Conservation (phyloP, 495 filamentous ascomycete genomes). For the Neurospora sp. region DNA sequence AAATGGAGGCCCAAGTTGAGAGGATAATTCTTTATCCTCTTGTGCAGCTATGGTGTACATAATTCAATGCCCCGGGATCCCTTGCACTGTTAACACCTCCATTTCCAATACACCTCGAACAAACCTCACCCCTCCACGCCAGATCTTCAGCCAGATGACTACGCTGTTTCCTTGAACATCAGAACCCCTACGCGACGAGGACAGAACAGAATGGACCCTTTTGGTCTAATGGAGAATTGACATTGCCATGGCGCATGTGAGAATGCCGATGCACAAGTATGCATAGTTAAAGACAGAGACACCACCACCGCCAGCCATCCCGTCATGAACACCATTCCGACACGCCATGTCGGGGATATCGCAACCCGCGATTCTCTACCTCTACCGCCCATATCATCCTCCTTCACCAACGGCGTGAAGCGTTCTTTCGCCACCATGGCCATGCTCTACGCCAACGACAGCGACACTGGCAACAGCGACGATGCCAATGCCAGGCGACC, state of each 20-base stretch:
- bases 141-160: background rate
- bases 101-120: background rate
- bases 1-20: background rate
- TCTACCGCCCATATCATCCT: slow-evolving; percentile 6
- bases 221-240: background rate
- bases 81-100: background rate
- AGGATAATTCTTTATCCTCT: background rate
- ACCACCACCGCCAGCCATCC: background rate
- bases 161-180: background rate
- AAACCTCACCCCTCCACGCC: background rate
- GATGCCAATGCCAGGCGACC: background rate
- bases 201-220: background rate
- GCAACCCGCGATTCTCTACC: background rate
- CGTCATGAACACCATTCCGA: background rate
- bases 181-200: background rate
- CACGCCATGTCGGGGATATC: background rate
- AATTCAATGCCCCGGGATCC: background rate
- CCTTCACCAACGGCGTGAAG: slow-evolving; percentile 12
- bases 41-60: background rate
- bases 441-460: background rate
- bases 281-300: background rate
- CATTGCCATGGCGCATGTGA: background rate
- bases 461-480: background rate
- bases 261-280: background rate
- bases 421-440: slow-evolving; percentile 16